Base-by-base conservation (phyloP, 2,329 filamentous ascomycete species). In the Ophiocordyceps camponoti-rufipedis region DNA sequence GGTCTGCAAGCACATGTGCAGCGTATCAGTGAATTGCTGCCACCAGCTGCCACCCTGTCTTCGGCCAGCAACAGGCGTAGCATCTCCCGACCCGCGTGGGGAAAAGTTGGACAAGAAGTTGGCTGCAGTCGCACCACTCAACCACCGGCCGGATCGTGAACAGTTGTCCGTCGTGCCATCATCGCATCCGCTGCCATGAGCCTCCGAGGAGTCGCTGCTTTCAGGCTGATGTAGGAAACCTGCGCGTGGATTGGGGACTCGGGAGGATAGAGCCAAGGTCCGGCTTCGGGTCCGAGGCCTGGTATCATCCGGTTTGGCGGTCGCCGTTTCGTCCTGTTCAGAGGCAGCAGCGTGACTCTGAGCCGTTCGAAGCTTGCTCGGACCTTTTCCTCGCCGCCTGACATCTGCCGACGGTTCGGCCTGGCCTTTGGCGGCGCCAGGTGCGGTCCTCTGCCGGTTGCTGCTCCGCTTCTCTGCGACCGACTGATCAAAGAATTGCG, bases 1-100 rank as follows among this genome's bases (percentile, higher is more conserved):
- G 4, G 51, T 49, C 16, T 54, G 46, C 1, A 61, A 6, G 29
- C 62, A 62, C 5, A 57, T 61, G 46, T 54, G 50, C 0, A 60
- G 61, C 28, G 61, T 54, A 4, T 61, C 43, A 3, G 62, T 23
- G 23, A 23, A 48, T 16, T 52, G 52, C 49, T 52, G 52, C 51
- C 55, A 57, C 32, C 55, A 47, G 8, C 40, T 48, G 44, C 39
- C 43, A 40, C 44, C 44, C 19, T 29, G 35, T 38, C 41, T 41
- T 41, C 41, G 12, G 14, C 12, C 33, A 12, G 12, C 32, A 6
- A 33, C 32, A 33, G 32, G 32, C 12, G n/a, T 14, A n/a, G 33
- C 33, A 8, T 38, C 33, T n/a, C 33, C 33, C 6, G 14, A n/a
- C 33, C 33, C 33, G 11, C 33, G 33, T 38, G 11, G 10, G 8